Conservation (phyloP, 345 rosid species). For the Eucalyptus cloeziana region DNA sequence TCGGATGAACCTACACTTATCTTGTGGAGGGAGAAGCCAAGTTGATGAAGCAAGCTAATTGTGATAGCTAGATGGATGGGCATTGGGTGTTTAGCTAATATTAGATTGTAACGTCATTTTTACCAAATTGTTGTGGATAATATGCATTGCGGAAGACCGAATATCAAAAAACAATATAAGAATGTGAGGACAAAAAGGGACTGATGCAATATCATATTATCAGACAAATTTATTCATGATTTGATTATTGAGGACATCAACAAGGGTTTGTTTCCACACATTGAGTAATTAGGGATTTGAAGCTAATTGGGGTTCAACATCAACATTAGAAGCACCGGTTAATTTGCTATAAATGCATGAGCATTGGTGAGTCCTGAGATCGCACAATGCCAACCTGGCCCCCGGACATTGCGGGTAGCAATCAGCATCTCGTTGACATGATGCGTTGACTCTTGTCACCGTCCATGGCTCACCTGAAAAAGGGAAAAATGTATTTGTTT, state of each 20-base stretch:
- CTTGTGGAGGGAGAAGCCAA: background rate
- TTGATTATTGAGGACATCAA: background rate
- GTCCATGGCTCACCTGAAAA: background rate
- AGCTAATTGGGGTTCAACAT: background rate
- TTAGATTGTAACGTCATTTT: background rate
- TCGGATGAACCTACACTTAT: rapidly evolving
- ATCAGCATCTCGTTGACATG: background rate
- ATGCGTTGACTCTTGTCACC: background rate
- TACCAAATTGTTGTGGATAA: background rate
- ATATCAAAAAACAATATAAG: background rate
- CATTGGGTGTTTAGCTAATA: background rate
- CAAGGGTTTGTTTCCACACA: background rate
- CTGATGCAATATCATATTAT: background rate
- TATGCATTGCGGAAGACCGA: background rate
- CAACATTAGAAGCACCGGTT: background rate
- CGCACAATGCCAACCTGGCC: background rate
- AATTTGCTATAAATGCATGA: background rate
- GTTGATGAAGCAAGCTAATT: background rate
- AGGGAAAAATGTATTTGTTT: background rate
- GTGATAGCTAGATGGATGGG: background rate
- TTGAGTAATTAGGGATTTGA: background rate
- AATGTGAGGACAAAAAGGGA: background rate
- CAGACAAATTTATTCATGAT: background rate
- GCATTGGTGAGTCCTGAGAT: background rate
- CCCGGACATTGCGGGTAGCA: background rate